Base-by-base conservation (phyloP, 441 rosid species). In the Populus hybrid region DNA sequence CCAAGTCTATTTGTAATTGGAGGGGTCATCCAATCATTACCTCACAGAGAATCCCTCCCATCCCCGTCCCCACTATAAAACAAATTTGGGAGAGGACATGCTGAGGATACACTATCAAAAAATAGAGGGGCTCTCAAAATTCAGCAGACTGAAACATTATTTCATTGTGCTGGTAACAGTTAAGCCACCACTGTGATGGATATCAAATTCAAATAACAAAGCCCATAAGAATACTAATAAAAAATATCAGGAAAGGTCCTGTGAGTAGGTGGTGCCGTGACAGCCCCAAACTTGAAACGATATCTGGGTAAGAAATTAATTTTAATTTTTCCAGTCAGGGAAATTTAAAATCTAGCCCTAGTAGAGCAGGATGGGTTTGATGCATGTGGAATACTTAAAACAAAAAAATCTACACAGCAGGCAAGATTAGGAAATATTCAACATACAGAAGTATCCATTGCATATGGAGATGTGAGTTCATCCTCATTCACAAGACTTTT, bases 401-500 rank as follows among this genome's bases (percentile, higher is more conserved):
- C 26, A 21, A 9, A 21, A 23, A 61, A 18, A 57, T 10, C 57
- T 46, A 21, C 28, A 71, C n/a, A 75, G 67, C 26, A 75, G 30
- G 71, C 36, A 66, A 30, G 69, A 73, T 69, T 36, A 46, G 24
- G 35, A 70, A 42, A 34, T 59, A 80, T 59, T 75, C 23, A 53
- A 85, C 92, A 67, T 90, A 94, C 98, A 67, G 91, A 80, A 71
- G 94, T 78, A 76, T 92, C 99, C 76, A 85, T 67, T 61, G 85
- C 67, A 76, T 84, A 86, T 57, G 92, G 76, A 80, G 89, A 80
- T 88, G 89, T 91, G 79, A 84, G 75, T 82, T 94, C 97, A 80
- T 91, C 97, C 75, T 97, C 97, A 78, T 88, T 89, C 81, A 83
- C 76, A 57, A 86, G 84, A 82, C 79, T 83, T 83, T 92, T 92